These are phyloP conservation scores for Candida michaelii DNA, from an alignment of 805 yeast genomes.

Conservation along the genomic window DNA sequence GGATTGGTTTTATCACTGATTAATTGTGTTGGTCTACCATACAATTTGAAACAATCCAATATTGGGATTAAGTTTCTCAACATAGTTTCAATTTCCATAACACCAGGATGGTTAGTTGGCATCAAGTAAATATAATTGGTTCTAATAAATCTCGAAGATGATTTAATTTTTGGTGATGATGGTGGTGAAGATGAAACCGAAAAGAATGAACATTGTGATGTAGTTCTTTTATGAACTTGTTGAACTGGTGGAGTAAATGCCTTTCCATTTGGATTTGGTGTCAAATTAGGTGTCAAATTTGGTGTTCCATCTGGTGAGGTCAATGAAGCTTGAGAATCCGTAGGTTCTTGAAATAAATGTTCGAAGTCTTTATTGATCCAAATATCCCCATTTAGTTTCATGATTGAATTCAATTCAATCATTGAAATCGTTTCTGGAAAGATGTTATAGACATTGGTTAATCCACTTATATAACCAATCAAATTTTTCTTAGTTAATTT, in stretches of 20 bases:
- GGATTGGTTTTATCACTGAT: constrained; percentile 70
- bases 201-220: constrained; percentile 17
- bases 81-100: constrained; percentile 69
- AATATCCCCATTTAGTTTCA: constrained; percentile 56
- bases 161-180: constrained; percentile 21
- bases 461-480: constrained; percentile 47
- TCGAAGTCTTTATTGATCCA: constrained; percentile 44
- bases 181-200: constrained; percentile 18
- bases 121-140: constrained; percentile 58
- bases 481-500: constrained; percentile 51
- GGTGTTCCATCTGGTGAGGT: constrained; percentile 1
- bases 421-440: constrained; percentile 58
- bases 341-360: constrained; percentile 25
- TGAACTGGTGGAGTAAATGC: constrained; percentile 2
- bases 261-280: background rate
- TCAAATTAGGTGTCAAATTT: background rate
- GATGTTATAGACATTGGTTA: constrained; percentile 50
- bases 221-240: constrained; percentile 12
- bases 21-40: constrained; percentile 74
- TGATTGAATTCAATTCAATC: constrained; percentile 56
- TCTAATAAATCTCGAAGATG: constrained; percentile 12
- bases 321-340: background rate
- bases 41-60: constrained; percentile 66
- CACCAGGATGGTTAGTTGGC: constrained; percentile 74
- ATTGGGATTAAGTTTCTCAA: constrained; percentile 67